Percentiles rank a stretch among this genome's conserved stretches.
Conservation (phyloP, 1,284 basidiomycete genomes). For the Heterobasidion annosum region DNA sequence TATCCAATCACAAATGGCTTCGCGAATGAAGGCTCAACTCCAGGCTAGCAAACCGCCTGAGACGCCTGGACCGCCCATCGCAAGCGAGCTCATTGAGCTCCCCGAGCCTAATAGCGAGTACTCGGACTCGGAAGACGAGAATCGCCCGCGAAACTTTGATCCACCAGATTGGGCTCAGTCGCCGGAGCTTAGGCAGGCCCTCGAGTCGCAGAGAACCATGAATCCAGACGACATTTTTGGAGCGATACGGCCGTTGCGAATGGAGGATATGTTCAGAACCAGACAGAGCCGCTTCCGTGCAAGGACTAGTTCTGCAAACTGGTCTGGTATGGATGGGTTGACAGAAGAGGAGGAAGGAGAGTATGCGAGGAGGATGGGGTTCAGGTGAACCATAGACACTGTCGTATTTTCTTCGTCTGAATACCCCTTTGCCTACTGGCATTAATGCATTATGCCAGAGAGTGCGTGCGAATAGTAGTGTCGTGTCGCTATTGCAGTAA, state of each 20-base stretch:
- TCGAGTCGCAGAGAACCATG: constrained; percentile 72
- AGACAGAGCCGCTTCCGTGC: constrained; percentile 76
- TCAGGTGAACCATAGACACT: constrained; percentile 20
- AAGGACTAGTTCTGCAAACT: constrained; percentile 89
- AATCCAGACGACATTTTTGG: constrained; percentile 94
- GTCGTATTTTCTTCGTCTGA: neutral
- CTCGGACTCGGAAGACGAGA: constrained; percentile 89
- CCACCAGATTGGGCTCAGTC: constrained; percentile 87
- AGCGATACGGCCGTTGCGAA: constrained; percentile 71
- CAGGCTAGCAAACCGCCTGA: constrained; percentile 39
- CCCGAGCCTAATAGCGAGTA: constrained; percentile 95
- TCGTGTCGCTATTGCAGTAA: neutral
- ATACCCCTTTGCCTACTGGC: too few relatives aligned
- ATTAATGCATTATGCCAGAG: too few relatives aligned
- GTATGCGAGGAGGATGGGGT: constrained; percentile 88
- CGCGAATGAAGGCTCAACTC: constrained; percentile 55
- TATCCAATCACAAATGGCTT: constrained; percentile 61
- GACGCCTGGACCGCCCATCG: constrained; percentile 31
- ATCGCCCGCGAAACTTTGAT: constrained; percentile 60
- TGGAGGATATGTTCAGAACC: constrained; percentile 80
- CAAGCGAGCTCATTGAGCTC: constrained; percentile 80
- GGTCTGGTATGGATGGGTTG: constrained; percentile 79
- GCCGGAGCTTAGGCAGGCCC: constrained; percentile 69
- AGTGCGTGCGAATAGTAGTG: too few relatives aligned
- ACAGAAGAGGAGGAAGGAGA: constrained; percentile 78